Evolutionary conservation across 1,139 yeast species (phyloP), one percentile per base, ranked within the genome.

Genomic region (Nematodospora anomalae): DNA sequence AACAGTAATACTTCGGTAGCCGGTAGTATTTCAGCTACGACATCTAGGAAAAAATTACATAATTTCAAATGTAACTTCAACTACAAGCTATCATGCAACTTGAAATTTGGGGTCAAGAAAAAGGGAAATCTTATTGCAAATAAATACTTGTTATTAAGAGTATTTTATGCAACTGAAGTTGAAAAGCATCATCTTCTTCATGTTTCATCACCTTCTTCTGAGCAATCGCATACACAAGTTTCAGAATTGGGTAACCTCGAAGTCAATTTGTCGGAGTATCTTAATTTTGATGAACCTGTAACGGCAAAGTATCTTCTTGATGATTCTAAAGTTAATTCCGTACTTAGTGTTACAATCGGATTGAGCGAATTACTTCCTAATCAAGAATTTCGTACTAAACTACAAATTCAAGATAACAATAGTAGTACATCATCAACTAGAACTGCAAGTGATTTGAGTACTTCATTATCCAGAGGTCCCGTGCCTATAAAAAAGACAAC

Each of bases 271-370:
- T 64, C 92, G 0, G 95, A 88, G 51, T 87, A 82, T 53, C 76
- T 80, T 23, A 76, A 77, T 43, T 74, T 73, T 35, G 64, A 67
- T 21, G 77, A 76, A 31, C 72, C 75, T 11, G 66, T 67, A 24
- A 71, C 77, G 14, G 74, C 81, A 38, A 74, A 83, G 45, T 87
- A 84, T 50, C 62, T 90, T 36, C 64, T 90, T 32, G 82, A 82
- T 48, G 76, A 86, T 25, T 83, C 95, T 8, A 87, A 87, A 49
- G 80, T 90, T 15, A 90, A 92, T 57, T 82, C 95, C 4, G 82
- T 89, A 29, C 60, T 87, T 30, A 80, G 75, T 38, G 41, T 76
- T 40, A 62, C 73, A 1, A 52, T 72, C 6, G 59, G 52, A 10
- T 50, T 69, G 64, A 38, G 61, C 60, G 56, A 68, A 72, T 46